Base-by-base conservation (phyloP, 2,329 filamentous ascomycete genomes). In the Curvularia sp. region DNA sequence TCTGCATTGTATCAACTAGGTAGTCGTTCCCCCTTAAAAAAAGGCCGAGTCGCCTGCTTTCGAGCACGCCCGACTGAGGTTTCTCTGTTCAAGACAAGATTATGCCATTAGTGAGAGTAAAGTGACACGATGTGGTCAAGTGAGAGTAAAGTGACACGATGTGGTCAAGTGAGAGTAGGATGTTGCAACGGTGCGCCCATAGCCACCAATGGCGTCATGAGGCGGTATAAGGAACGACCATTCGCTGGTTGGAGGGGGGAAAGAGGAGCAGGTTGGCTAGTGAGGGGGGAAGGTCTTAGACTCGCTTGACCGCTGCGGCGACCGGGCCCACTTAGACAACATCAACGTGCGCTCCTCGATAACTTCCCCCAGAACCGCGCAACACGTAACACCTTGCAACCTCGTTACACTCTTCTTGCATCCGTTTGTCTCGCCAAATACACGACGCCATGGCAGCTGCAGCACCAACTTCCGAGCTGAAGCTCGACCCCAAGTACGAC, bases 401-500 rank as follows among this genome's bases (percentile, higher is more conserved):
- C 45, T 58, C 51, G n/a, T 32, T 43, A 32, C 32, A 54, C 34
- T 43, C 34, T 55, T 32, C 19, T 15, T 53, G 53, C 25, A 43
- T 10, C 38, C 50, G 34, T 49, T 57, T 63, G 54, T 57, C 49
- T 54, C 39, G 47, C 18, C 53, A 27, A 41, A 51, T 42, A 39
- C 43, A 50, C 28, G 34, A 54, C 39, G 74, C 41, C 51, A 78
- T 78, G 76, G 72, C 74, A 51, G 64, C 70, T 63, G 48, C 62
- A 50, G 48, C 61, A 49, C 52, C 51, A 9, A 55, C 66, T 36
- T 61, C 55, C 58, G 69, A 68, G 77, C 64, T 83, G 67, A 78
- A 81, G 67, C 80, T 92, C 71, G 89, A 96, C 80, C 85, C 91
- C 77, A 97, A 97, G 82, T 96, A 98, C 84, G 95, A 98, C 82